Evolutionary conservation across 768 basidiomycete genomes (phyloP).

Genomic region (Tulasnella sp.): DNA sequence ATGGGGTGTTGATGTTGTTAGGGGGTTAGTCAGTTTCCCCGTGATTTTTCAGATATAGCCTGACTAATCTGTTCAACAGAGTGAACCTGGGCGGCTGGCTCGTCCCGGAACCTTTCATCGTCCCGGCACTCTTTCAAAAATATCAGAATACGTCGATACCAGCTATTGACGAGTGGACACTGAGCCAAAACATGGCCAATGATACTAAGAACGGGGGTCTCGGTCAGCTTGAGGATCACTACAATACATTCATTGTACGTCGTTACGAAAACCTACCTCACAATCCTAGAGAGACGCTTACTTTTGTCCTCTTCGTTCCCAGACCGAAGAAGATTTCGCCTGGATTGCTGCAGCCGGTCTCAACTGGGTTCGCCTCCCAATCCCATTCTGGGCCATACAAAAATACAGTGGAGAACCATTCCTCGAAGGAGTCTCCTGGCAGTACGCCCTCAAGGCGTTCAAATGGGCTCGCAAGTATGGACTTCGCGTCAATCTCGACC

Average conservation of each 20-base stretch:
- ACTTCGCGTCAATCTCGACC: conserved; percentile 82
- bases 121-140: conserved; percentile 63
- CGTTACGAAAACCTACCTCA: not conserved
- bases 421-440: conserved; percentile 73
- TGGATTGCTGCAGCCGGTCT: conserved; percentile 87
- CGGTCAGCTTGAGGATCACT: conserved; percentile 68
- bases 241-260: conserved; percentile 83
- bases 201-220: conserved; percentile 62
- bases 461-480: conserved; percentile 97
- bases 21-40: conserved; percentile 42
- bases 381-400: conserved; percentile 91
- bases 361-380: conserved; percentile 83
- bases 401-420: conserved; percentile 69
- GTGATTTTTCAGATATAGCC: not conserved
- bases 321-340: conserved; percentile 95
- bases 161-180: conserved; percentile 74
- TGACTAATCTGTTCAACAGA: conserved; percentile 30
- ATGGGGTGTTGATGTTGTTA: conserved; percentile 60
- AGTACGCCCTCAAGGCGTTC: conserved; percentile 84
- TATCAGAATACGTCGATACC: conserved; percentile 38
- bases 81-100: conserved; percentile 96
- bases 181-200: conserved; percentile 55
- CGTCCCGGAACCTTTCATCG: conserved; percentile 35
- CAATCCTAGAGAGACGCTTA: not conserved
- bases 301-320: conserved; percentile 11